Evolutionary conservation across 2,329 filamentous ascomycete genomes (phyloP).

Genomic region (Fusarium liriodendri): DNA sequence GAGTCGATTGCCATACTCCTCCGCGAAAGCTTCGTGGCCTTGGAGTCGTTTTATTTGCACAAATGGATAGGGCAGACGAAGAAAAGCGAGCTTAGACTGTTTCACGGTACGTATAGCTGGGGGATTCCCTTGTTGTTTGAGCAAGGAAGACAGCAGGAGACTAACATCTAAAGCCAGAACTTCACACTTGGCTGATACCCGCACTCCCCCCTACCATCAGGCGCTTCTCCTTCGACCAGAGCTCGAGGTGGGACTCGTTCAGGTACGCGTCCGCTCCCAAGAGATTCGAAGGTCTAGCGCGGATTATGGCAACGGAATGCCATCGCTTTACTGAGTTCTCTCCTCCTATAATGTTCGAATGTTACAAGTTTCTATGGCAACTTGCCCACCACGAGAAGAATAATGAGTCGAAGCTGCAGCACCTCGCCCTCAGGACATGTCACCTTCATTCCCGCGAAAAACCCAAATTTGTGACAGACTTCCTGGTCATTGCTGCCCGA

Average conservation of each 20-base stretch:
- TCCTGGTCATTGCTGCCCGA: background rate
- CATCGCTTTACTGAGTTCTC: constrained; percentile 13
- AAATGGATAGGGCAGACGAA: background rate
- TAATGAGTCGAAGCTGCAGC: constrained; percentile 6
- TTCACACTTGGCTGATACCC: constrained; percentile 4
- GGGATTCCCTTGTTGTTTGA: too few relatives aligned
- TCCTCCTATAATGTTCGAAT: background rate
- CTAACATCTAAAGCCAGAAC: constrained; percentile 13
- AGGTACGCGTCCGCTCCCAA: too few relatives aligned
- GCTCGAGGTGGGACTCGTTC: background rate
- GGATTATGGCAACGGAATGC: constrained; percentile 9
- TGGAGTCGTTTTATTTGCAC: constrained; percentile 15
- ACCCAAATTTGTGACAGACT: background rate
- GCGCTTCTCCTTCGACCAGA: background rate
- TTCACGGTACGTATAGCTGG: background rate
- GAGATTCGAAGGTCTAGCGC: background rate
- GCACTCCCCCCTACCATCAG: constrained; percentile 11
- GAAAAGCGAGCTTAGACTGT: background rate
- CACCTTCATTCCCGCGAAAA: accelerated
- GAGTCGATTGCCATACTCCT: constrained; percentile 14
- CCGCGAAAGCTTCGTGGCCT: constrained; percentile 23
- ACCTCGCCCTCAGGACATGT: background rate
- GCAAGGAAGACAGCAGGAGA: background rate
- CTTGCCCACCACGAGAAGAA: background rate
- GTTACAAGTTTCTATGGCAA: background rate